Evolutionary conservation across 2,329 filamentous ascomycete genomes (phyloP), one percentile per base, ranked within the genome.

Genomic region (Cordyceps cicadae): DNA sequence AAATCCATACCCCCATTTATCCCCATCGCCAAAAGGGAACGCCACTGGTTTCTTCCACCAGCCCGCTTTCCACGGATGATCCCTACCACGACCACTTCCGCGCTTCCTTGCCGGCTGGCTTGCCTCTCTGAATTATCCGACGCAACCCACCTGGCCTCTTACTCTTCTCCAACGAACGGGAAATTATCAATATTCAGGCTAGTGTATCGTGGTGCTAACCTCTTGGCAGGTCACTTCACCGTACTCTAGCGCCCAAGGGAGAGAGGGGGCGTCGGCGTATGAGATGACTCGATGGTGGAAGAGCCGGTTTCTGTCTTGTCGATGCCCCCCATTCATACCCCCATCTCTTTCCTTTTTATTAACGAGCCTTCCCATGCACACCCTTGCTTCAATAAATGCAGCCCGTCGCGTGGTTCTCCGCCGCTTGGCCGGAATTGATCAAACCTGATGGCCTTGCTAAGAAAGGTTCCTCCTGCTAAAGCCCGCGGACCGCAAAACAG

Each of bases 181-280:
- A 58, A 50, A 58, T 32, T 56, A 34, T 51, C 55, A 57, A 32
- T 49, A 57, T 57, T 57, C n/a, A n/a, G 45, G 54, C 45, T 46
- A 46, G 29, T 29, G 5, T 29, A n/a, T 8, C 21, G 3, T 17
- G 19, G 6, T 48, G 1, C 14, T 43, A 43, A 43, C 39, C 24
- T 24, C 24, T 24, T 24, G 4, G 24, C 24, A 24, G 24, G 24
- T n/a, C n/a, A n/a, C n/a, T n/a, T n/a, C n/a, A n/a, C n/a, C n/a
- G n/a, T n/a, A n/a, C n/a, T n/a, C n/a, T n/a, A n/a, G n/a, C n/a
- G n/a, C n/a, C n/a, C n/a, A n/a, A n/a, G n/a, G n/a, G n/a, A n/a
- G n/a, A n/a, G n/a, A n/a, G n/a, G n/a, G n/a, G n/a, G n/a, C n/a
- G n/a, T n/a, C n/a, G n/a, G n/a, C n/a, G n/a, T n/a, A n/a, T n/a